Base-by-base conservation (phyloP, 495 filamentous ascomycete species). In the Durotheca rogersii region DNA sequence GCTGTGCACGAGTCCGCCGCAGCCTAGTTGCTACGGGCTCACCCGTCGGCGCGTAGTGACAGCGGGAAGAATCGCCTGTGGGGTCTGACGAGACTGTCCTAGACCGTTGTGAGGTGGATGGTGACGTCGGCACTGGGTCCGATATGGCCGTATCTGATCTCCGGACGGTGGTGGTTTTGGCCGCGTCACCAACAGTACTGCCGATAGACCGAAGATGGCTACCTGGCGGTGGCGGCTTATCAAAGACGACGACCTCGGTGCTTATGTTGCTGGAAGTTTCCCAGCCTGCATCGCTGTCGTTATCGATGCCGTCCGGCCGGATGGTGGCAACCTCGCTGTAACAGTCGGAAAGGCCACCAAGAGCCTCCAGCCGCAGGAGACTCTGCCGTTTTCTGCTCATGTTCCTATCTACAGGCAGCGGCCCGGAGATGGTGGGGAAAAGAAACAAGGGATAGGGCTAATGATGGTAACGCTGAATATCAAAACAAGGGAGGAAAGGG, bases 1-100 rank as follows among this genome's bases (percentile, higher is more conserved):
- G 47, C 10, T 53, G 48, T 3, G 54, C 54, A 6, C 7, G 38
- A 33, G 43, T 43, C 4, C 48, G 48, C n/a, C 44, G 42, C n/a
- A 20, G 16, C 10, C 10, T 4, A 15, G 20, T 43, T 33, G 16
- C 16, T 11, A 0, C 7, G 2, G 10, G 3, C 33, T 44, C 21
- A 3, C 21, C 20, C 3, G 39, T 30, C 2, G 21, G 6, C 32
- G 20, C 20, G 3, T n/a, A 17, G 1, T 21, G 29, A 14, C 15
- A 17, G 14, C 11, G 29, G 1, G 21, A 19, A 0, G 40, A 29
- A 18, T 6, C 4, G 7, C 39, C 9, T 4, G 23, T 4, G 23
- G 23, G 23, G 4, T 27, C 23, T 27, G 23, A 27, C 4, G 9
- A 27, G 1, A 32, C 21, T 9, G 40, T 25, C 17, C 7, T 30